phyloP scores from a whole-genome alignment of 2,329 filamentous ascomycete genomes.

The Trichoderma citrinoviride region DNA sequence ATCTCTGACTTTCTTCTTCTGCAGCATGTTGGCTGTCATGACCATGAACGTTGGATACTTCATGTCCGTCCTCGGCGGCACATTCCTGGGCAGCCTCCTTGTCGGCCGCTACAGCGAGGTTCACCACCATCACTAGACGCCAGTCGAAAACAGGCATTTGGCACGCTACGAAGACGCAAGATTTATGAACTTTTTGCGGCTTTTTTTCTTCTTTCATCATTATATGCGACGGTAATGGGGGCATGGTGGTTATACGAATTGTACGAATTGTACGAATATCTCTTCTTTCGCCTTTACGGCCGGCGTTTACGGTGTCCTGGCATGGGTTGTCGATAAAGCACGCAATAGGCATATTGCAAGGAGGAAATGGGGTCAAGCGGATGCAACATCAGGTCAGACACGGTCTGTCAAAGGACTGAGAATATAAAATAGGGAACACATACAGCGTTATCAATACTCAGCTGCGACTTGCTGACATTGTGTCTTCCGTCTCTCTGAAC shows the following conservation, averaged over 20 bases:
- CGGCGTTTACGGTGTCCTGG: too few relatives aligned
- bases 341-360: too few relatives aligned
- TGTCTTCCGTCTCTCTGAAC: too few relatives aligned
- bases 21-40: conserved; percentile 89
- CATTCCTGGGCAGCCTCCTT: conserved; percentile 81
- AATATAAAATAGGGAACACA: neutral
- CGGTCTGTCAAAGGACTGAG: neutral
- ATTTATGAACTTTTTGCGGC: neutral
- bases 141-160: conserved; percentile 1
- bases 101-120: conserved; percentile 65
- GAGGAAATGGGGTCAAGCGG: too few relatives aligned
- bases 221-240: too few relatives aligned
- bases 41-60: conserved; percentile 86
- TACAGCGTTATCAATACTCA: neutral
- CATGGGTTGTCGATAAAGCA: too few relatives aligned
- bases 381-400: too few relatives aligned
- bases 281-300: too few relatives aligned
- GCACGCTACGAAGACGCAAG: neutral
- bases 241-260: too few relatives aligned
- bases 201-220: neutral
- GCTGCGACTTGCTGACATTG: too few relatives aligned
- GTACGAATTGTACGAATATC: too few relatives aligned
- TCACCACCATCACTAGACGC: conserved; percentile 48
- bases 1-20: neutral
- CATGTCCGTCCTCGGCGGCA: conserved; percentile 71